Conservation (phyloP, 768 basidiomycete genomes). For the Strobilomyces echinocephalus region DNA sequence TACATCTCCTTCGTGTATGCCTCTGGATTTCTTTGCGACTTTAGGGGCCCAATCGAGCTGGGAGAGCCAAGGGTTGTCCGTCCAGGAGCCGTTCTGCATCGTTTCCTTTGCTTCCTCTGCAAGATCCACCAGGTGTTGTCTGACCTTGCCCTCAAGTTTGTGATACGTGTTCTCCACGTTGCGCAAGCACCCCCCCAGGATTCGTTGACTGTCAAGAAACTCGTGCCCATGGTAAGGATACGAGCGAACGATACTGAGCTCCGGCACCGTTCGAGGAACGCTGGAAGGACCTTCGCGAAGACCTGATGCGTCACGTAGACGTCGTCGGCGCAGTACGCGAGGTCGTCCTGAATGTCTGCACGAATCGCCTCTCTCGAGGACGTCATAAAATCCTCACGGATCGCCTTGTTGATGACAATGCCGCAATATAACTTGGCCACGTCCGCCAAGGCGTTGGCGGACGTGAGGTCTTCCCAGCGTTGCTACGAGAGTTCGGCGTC, state of each 20-base stretch:
- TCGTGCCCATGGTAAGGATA: constrained; percentile 84
- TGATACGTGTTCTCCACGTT: constrained; percentile 73
- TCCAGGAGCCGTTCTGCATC: constrained; percentile 53
- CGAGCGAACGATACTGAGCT: constrained; percentile 93
- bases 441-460: constrained; percentile 86
- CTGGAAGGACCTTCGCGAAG: constrained; percentile 69
- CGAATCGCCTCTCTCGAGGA: constrained; percentile 59
- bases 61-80: constrained; percentile 73
- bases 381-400: constrained; percentile 74
- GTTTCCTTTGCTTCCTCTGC: constrained; percentile 54
- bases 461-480: constrained; percentile 91
- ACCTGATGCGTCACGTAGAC: constrained; percentile 82
- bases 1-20: constrained; percentile 36
- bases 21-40: constrained; percentile 62
- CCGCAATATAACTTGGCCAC: constrained; percentile 88
- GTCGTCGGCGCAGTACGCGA: constrained; percentile 83
- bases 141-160: constrained; percentile 62
- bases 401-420: constrained; percentile 71
- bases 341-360: constrained; percentile 63
- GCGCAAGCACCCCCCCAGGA: constrained; percentile 81
- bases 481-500: constrained; percentile 44
- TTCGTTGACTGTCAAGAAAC: constrained; percentile 86
- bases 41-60: constrained; percentile 98
- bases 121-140: constrained; percentile 56
- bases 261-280: constrained; percentile 79